Percentiles rank a stretch among this genome's conserved stretches.
These are phyloP conservation scores for Taphrina communis DNA, from an alignment of 1,139 yeast species.

Conservation along the genomic window DNA sequence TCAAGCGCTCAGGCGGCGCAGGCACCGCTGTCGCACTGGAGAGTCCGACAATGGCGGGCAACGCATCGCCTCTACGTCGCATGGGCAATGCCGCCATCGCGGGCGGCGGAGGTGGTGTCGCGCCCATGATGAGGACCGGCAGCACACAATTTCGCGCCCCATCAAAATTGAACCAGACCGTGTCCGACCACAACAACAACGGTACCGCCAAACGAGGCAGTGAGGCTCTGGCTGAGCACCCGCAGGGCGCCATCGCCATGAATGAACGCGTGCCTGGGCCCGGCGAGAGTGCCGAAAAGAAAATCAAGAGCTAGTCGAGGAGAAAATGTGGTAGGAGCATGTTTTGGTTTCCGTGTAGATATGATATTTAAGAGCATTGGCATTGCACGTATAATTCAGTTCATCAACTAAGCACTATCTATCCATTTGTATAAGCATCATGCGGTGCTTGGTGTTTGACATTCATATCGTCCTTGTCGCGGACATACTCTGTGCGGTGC, in stretches of 20 bases:
- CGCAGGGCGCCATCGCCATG: constrained; percentile 24
- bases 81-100: constrained; percentile 13
- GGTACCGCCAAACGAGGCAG: constrained; percentile 27
- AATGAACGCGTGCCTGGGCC: constrained; percentile 13
- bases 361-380: constrained; percentile 11
- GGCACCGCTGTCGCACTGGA: constrained; percentile 24
- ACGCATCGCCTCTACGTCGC: constrained; percentile 26
- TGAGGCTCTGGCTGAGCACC: constrained; percentile 37
- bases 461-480: neutral
- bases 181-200: neutral
- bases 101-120: neutral
- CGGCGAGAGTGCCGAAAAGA: constrained; percentile 23
- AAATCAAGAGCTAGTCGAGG: constrained; percentile 13
- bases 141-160: constrained; percentile 33
- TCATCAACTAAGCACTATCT: neutral
- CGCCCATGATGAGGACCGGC: constrained; percentile 26
- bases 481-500: no score
- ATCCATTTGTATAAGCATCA: neutral
- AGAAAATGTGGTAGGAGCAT: no score
- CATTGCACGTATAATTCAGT: constrained; percentile 9
- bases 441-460: neutral
- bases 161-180: constrained; percentile 18
- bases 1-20: constrained; percentile 40
- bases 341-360: neutral
- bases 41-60: constrained; percentile 15